Percentiles rank a stretch among this genome's conserved stretches.
phyloP scores from a whole-genome alignment of 1,139 yeast species.

The Zygosaccharomyces sapae region DNA sequence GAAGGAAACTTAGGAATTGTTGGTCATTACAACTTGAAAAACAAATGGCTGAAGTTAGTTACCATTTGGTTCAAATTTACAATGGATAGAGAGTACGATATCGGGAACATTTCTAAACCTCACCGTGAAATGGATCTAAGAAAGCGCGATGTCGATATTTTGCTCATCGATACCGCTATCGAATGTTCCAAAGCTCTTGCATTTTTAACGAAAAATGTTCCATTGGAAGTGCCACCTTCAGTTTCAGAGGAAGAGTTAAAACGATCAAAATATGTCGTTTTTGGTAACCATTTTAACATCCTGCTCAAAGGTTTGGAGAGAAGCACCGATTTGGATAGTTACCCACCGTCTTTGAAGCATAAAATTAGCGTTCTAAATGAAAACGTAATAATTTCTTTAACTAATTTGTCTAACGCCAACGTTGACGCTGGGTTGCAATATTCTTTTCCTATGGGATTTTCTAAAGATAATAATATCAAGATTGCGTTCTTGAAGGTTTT shows the following conservation, averaged over 20 bases:
- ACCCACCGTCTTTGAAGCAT: conserved; percentile 43
- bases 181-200: conserved; percentile 62
- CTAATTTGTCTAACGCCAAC: conserved; percentile 67
- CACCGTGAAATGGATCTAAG: conserved; percentile 34
- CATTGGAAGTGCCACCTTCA: conserved; percentile 61
- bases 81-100: conserved; percentile 35
- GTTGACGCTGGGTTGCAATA: conserved; percentile 73
- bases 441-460: conserved; percentile 76
- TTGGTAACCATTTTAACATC: conserved; percentile 68
- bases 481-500: conserved; percentile 74
- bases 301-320: conserved; percentile 68
- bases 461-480: conserved; percentile 60
- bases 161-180: conserved; percentile 61
- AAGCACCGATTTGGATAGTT: conserved; percentile 40
- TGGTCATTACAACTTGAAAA: conserved; percentile 59
- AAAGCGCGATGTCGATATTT: conserved; percentile 47
- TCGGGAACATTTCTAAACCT: conserved; percentile 34
- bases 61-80: conserved; percentile 69
- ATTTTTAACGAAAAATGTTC: conserved; percentile 49
- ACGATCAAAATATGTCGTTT: conserved; percentile 59
- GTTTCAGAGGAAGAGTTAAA: conserved; percentile 52
- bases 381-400: conserved; percentile 62
- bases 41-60: conserved; percentile 53
- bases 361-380: conserved; percentile 57
- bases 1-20: conserved; percentile 41